Evolutionary conservation across 2,329 filamentous ascomycete species (phyloP).

Genomic region (Talaromyces marneffei): DNA sequence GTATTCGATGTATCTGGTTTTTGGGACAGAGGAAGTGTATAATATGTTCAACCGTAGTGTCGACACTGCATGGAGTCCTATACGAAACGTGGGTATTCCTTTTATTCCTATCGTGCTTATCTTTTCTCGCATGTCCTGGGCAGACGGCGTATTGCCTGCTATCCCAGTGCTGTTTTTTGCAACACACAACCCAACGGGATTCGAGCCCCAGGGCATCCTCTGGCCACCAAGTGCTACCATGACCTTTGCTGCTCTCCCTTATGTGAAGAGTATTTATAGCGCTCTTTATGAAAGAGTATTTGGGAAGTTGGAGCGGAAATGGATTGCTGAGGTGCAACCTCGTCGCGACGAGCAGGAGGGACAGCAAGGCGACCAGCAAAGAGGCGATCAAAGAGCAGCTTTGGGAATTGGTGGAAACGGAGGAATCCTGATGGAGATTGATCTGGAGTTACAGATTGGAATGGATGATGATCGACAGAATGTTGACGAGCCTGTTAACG

Average conservation of each 20-base stretch:
- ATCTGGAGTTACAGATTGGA: slow-evolving; percentile 48
- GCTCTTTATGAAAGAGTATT: slow-evolving; percentile 56
- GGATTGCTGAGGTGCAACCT: slow-evolving; percentile 59
- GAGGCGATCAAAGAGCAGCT: slow-evolving; percentile 22
- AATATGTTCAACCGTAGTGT: slow-evolving; percentile 46
- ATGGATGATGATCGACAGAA: slow-evolving; percentile 35
- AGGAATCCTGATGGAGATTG: slow-evolving; percentile 45
- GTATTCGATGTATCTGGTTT: slow-evolving; percentile 59
- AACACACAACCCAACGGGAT: slow-evolving; percentile 37
- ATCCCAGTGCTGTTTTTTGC: slow-evolving; percentile 55
- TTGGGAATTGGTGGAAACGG: slow-evolving; percentile 29
- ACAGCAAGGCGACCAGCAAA: slow-evolving; percentile 28
- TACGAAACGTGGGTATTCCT: slow-evolving; percentile 56
- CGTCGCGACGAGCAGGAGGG: slow-evolving; percentile 34
- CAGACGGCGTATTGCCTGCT: slow-evolving; percentile 58
- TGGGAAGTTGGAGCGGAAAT: slow-evolving; percentile 52
- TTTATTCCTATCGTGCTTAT: slow-evolving; percentile 64
- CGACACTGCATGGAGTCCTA: slow-evolving; percentile 40
- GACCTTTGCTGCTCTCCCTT: slow-evolving; percentile 61
- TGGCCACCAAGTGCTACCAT: slow-evolving; percentile 64
- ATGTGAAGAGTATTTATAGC: slow-evolving; percentile 59
- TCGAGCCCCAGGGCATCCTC: slow-evolving; percentile 48
- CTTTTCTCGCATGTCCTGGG: slow-evolving; percentile 59
- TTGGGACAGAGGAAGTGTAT: slow-evolving; percentile 57
- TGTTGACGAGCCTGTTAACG: slow-evolving; percentile 33